Percentiles rank a stretch among this genome's conserved stretches.
Conservation (phyloP, 2,329 filamentous ascomycete species). For the Sporothrix inflata region DNA sequence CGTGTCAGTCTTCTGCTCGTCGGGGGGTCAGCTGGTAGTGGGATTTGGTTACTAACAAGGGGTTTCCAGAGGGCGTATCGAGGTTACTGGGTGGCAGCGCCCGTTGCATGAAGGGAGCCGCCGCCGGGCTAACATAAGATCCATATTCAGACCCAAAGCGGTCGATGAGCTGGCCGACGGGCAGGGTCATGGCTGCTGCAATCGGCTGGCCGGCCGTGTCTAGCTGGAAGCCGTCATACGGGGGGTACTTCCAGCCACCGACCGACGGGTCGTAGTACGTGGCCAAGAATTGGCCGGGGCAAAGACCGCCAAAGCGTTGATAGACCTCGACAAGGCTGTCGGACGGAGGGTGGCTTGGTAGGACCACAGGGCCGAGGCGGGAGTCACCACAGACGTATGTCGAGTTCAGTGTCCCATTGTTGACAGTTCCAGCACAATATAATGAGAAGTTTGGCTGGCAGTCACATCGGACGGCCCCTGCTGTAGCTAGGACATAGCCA, state of each 20-base stretch:
- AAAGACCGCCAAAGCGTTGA: slow-evolving; percentile 46
- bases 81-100: slow-evolving; percentile 52
- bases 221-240: slow-evolving; percentile 47
- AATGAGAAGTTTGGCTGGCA: slow-evolving; percentile 18
- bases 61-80: slow-evolving; percentile 40
- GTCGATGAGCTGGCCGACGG: slow-evolving; percentile 49
- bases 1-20: neutral
- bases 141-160: slow-evolving; percentile 53
- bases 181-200: slow-evolving; percentile 46
- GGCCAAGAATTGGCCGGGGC: slow-evolving; percentile 47
- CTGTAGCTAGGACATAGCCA: neutral
- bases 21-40: neutral
- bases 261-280: slow-evolving; percentile 39
- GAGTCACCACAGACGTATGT: slow-evolving; percentile 46
- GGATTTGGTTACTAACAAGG: slow-evolving; percentile 32
- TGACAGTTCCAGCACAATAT: slow-evolving; percentile 42
- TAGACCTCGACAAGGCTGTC: slow-evolving; percentile 39
- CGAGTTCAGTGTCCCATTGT: slow-evolving; percentile 34
- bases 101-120: slow-evolving; percentile 52
- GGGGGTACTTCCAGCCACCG: slow-evolving; percentile 45
- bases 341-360: slow-evolving; percentile 42
- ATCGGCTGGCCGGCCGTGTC: slow-evolving; percentile 44
- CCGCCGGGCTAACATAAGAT: slow-evolving; percentile 47
- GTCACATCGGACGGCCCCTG: neutral
- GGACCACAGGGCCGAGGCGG: slow-evolving; percentile 43